Evolutionary conservation across 2,329 filamentous ascomycete genomes (phyloP), one percentile per base, ranked within the genome.

Genomic region (Cordyceps tenuipes): DNA sequence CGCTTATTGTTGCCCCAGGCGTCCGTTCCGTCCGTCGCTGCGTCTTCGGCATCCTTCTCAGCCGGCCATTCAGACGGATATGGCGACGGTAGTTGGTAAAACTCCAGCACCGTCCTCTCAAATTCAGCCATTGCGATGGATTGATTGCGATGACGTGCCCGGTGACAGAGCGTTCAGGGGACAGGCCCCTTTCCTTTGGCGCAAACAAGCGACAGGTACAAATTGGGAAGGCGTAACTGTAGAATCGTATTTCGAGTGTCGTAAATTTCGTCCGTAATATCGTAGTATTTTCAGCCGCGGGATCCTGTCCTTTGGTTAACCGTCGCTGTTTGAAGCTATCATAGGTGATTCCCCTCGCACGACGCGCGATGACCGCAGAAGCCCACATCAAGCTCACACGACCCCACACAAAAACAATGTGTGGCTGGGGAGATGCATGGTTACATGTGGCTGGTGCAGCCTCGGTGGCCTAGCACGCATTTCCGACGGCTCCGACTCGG

Each of bases 51-150:
- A 60, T 86, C 82, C 69, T 93, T 87, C 68, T 95, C 89, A 53
- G 85, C 79, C 0, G 93, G 93, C 93, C 93, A 97, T 79, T 90
- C 85, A 41, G 84, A 82, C 2, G 93, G 93, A 72, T 85, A 92
- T 21, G 89, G 79, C 15, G 82, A 89, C 47, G 87, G 82, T 53
- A 97, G 82, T 72, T 91, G 89, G 77, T 97, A 97, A 76, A 96
- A 91, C 67, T 91, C 91, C 68, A 94, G 84, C 59, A 97, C 84
- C 50, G 83, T 85, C 63, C 86, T 80, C 69, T 94, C 88, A 68
- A 86, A 83, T 69, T 94, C 89, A 64, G 85, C 82, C 87, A 83
- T 83, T 64, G 39, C 63, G 73, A 66, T 54, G 50, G 47, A 58
- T 34, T 53, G 55, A 47, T 13, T 41, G 50, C 26, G 58, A 49